These are phyloP conservation scores for Selaginella moellendorffii DNA, from an alignment of 75 land plant genomes.

Conservation along the genomic window DNA sequence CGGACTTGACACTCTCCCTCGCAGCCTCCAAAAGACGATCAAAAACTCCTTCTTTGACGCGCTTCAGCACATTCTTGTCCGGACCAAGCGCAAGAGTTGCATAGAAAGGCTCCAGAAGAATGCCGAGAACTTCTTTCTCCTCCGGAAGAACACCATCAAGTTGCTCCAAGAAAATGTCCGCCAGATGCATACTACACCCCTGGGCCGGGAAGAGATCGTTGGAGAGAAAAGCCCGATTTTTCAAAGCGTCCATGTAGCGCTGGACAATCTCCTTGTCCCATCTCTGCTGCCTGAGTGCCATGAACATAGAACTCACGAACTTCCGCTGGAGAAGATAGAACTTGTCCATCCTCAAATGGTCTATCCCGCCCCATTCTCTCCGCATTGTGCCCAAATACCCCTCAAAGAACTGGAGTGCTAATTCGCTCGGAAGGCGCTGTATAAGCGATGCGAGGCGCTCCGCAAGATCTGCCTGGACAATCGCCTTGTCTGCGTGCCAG, in stretches of 20 bases:
- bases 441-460: conserved; percentile 38
- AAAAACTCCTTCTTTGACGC: conserved; percentile 48
- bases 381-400: conserved; percentile 49
- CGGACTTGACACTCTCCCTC: conserved; percentile 16
- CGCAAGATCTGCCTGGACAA: conserved; percentile 44
- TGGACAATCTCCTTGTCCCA: conserved; percentile 37
- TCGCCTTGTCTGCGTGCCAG: conserved; percentile 84
- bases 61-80: conserved; percentile 52
- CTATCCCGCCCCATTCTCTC: conserved; percentile 93
- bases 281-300: conserved; percentile 18
- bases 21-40: conserved; percentile 39
- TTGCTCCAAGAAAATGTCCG: conserved; percentile 50
- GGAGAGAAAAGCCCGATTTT: conserved; percentile 27
- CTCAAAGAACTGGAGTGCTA: conserved; percentile 34
- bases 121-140: conserved; percentile 17
- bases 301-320: conserved; percentile 34
- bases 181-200: conserved; percentile 61
- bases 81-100: conserved; percentile 20
- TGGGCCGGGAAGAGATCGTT: conserved; percentile 32
- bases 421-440: conserved; percentile 16
- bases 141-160: conserved; percentile 39
- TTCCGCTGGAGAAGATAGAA: conserved; percentile 60
- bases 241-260: conserved; percentile 30
- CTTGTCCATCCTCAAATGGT: conserved; percentile 65
- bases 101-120: conserved; percentile 44